Percentiles rank a stretch among this genome's conserved stretches.
phyloP scores from a whole-genome alignment of 441 rosid species.

The Hura crepitans region DNA sequence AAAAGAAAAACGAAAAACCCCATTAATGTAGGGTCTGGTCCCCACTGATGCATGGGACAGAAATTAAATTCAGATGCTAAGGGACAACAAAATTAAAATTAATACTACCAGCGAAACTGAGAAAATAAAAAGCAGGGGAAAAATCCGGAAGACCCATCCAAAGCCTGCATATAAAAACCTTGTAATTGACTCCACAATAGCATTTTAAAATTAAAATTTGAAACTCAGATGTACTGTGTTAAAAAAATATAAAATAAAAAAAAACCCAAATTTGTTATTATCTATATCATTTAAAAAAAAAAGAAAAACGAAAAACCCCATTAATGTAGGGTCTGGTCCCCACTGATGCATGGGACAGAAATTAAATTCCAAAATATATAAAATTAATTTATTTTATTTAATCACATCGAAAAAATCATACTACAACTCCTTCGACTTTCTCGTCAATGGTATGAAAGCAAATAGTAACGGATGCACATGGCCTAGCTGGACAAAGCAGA shows the following conservation, averaged over 20 bases:
- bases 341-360: not conserved
- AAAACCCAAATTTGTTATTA: too few relatives aligned
- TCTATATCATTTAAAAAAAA: not conserved
- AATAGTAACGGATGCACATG: constrained; percentile 35
- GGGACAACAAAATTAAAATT: too few relatives aligned
- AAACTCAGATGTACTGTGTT: too few relatives aligned
- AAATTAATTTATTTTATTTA: too few relatives aligned
- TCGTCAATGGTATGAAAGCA: not conserved
- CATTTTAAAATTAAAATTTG: too few relatives aligned
- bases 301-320: not conserved
- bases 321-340: constrained; percentile 13
- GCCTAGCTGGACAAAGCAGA: constrained; percentile 36
- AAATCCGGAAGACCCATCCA: not conserved
- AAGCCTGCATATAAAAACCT: not conserved
- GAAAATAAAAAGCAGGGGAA: not conserved
- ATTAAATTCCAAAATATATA: not conserved
- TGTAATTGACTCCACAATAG: not conserved
- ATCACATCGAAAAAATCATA: not conserved
- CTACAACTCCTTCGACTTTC: not conserved
- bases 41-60: not conserved
- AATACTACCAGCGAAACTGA: not conserved
- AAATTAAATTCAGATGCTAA: constrained; percentile 12
- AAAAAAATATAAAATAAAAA: too few relatives aligned
- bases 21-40: constrained; percentile 13
- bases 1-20: too few relatives aligned